Conservation (phyloP, 805 yeast species). For the Lipomyces anomalus region DNA sequence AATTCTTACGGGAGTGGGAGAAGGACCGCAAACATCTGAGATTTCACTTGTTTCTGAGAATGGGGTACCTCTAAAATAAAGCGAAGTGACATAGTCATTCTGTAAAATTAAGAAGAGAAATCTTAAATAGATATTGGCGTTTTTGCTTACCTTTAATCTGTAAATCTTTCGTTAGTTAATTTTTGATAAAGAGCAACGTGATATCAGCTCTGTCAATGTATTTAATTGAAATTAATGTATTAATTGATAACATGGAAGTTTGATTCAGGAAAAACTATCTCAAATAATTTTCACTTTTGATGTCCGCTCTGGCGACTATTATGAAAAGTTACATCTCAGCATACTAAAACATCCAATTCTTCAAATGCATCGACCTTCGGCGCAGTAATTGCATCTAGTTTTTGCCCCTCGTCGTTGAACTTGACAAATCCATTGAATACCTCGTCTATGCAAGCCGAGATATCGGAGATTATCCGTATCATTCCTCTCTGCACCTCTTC, state of each 20-base stretch:
- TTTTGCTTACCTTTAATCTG: neutral
- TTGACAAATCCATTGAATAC: neutral
- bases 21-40: constrained; percentile 66
- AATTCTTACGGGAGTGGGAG: constrained; percentile 80
- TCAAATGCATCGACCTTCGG: constrained; percentile 15
- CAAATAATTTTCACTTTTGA: too few relatives aligned
- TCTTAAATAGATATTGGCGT: neutral
- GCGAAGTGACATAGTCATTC: neutral
- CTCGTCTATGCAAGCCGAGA: constrained; percentile 51
- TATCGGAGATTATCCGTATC: constrained; percentile 36
- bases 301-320: too few relatives aligned
- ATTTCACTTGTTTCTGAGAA: constrained; percentile 51
- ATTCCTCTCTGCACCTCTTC: constrained; percentile 67
- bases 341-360: constrained; percentile 13
- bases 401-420: neutral
- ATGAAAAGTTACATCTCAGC: too few relatives aligned
- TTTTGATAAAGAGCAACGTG: too few relatives aligned
- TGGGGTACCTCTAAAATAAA: constrained; percentile 52
- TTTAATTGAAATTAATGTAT: too few relatives aligned
- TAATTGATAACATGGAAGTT: too few relatives aligned
- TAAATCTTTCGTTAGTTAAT: too few relatives aligned
- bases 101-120: neutral
- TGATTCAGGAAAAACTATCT: too few relatives aligned
- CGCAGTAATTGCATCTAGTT: neutral
- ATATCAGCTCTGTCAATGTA: too few relatives aligned